Evolutionary conservation across 345 rosid species (phyloP), one percentile per base, ranked within the genome.

Genomic region (Citrus inodora): DNA sequence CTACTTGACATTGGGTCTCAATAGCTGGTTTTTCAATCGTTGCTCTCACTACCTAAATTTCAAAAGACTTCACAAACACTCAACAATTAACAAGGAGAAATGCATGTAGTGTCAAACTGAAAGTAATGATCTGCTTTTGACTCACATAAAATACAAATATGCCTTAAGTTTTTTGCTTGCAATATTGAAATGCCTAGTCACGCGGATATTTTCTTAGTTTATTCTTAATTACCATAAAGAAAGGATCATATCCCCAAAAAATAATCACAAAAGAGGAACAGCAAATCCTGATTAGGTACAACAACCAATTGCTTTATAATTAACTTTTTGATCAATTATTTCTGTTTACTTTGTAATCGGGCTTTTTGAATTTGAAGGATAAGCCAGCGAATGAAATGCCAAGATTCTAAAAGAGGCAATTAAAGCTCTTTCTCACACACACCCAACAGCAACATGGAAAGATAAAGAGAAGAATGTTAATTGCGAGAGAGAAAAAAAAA

Each of bases 241-340:
- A 46, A 72, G 32, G 64, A 72, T 55, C 22, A 35, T 46, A 46
- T 10, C 21, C 30, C 28, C 22, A 2, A 19, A 37, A 73, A 32
- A 21, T 33, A 73, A 58, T 33, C 28, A 35, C 6, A 59, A 7
- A 14, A 58, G 1, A 73, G 63, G 11, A 16, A 73, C 76, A 73
- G 11, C 35, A 73, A 58, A 73, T 59, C 76, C 32, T 37, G 59
- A 73, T 73, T 73, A 59, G 76, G 76, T 73, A 59, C 76, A 73
- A 73, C 67, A 58, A 73, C 76, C 65, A 19, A 24, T 73, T 55
- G 24, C 76, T 73, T 73, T 73, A 4, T 9, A 24, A 4, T 42
- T 42, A 56, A 1, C 13, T 56, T 53, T 19, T 24, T 10, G 16
- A 46, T 25, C 21, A 2, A 13, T 25, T 69, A 62, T 11, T 53